Evolutionary conservation across 257 asterid genomes (phyloP).

Genomic region (Linderniella brevidens): DNA sequence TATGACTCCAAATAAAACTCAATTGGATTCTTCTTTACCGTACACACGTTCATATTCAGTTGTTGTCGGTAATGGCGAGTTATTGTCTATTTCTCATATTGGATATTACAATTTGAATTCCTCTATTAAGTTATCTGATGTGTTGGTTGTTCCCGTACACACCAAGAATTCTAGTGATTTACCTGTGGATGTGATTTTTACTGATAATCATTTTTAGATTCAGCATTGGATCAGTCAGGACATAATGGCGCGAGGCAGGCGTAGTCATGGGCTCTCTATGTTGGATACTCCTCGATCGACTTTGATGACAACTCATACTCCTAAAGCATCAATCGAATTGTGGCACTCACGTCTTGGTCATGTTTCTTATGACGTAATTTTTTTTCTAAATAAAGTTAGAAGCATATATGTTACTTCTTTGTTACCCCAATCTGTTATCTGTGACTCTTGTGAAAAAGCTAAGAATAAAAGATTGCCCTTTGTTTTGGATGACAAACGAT

Average conservation of each 20-base stretch:
- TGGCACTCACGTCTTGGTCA: not conserved
- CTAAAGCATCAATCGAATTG: not conserved
- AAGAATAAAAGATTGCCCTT: not conserved
- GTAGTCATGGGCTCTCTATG: not conserved
- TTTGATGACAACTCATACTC: not conserved
- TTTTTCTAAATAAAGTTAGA: not conserved
- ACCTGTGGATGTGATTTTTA: not conserved
- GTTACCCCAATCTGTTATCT: not conserved
- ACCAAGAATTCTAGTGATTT: conserved; percentile 2
- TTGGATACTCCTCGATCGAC: too few species aligned
- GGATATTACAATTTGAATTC: too few species aligned
- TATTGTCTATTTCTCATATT: too few species aligned
- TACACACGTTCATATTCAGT: too few species aligned
- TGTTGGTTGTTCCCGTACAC: not conserved
- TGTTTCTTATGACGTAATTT: not conserved
- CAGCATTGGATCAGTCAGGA: not conserved
- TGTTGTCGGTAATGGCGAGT: too few species aligned
- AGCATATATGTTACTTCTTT: not conserved
- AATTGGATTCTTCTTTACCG: too few species aligned
- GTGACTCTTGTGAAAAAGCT: not conserved
- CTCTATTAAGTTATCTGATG: not conserved
- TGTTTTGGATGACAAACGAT: not conserved
- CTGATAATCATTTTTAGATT: not conserved
- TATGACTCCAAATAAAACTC: too few species aligned
- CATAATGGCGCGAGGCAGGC: not conserved